phyloP scores from a whole-genome alignment of 257 asterid genomes.

The Nyctanthes arbortristis region DNA sequence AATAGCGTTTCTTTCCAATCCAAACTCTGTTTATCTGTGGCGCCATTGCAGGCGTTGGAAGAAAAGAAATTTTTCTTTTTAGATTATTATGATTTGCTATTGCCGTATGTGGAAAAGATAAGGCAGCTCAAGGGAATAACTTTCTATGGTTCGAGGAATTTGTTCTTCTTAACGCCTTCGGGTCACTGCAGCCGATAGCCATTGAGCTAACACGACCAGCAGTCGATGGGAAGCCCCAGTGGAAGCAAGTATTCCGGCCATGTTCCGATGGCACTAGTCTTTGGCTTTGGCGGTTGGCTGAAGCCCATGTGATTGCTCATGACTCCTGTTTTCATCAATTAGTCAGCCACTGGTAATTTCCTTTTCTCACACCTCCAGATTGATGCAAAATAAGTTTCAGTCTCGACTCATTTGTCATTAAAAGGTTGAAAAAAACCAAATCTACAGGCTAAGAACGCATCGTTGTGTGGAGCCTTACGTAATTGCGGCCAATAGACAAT shows the following conservation, averaged over 20 bases:
- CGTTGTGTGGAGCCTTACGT: conserved; percentile 75
- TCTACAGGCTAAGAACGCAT: conserved; percentile 77
- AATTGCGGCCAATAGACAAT: conserved; percentile 67
- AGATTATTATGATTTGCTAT: conserved; percentile 68
- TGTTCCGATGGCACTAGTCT: conserved; percentile 53
- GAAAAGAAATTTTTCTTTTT: conserved; percentile 64
- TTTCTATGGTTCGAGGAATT: conserved; percentile 72
- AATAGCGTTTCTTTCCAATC: not conserved
- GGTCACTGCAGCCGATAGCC: conserved; percentile 61
- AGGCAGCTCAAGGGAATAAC: conserved; percentile 55
- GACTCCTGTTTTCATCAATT: conserved; percentile 78
- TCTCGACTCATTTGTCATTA: too few species aligned
- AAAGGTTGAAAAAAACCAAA: not conserved
- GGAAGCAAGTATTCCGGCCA: conserved; percentile 52
- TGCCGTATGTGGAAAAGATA: conserved; percentile 71
- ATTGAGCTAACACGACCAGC: conserved; percentile 81
- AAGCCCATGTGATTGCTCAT: conserved; percentile 68
- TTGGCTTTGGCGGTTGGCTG: conserved; percentile 86
- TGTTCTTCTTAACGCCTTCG: conserved; percentile 53
- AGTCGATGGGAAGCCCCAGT: conserved; percentile 54
- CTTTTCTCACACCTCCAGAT: not conserved
- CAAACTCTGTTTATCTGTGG: not conserved
- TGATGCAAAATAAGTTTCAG: not conserved
- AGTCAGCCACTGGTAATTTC: conserved; percentile 69
- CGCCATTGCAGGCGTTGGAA: conserved; percentile 53